phyloP scores from a whole-genome alignment of 2,329 filamentous ascomycete genomes.

The Sporothrix sp. region DNA sequence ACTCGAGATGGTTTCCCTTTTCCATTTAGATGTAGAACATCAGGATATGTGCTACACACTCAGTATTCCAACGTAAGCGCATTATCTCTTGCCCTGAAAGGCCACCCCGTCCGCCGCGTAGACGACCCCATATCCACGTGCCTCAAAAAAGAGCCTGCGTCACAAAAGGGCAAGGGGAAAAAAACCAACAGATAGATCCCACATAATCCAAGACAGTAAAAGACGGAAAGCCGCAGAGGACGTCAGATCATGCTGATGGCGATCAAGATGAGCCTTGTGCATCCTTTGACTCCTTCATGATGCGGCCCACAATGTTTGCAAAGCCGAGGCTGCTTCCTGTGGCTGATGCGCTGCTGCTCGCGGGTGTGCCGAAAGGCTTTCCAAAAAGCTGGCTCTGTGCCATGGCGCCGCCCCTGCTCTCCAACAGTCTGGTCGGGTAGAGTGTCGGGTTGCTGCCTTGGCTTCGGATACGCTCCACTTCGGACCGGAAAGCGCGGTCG shows the following conservation, averaged over 20 bases:
- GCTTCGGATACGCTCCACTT: conserved; percentile 60
- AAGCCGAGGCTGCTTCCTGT: neutral
- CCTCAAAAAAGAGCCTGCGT: too few species aligned
- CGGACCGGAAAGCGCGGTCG: conserved; percentile 74
- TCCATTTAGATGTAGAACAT: too few species aligned
- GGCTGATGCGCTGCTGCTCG: neutral
- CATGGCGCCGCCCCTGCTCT: neutral
- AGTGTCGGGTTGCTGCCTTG: conserved; percentile 31
- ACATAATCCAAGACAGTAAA: neutral
- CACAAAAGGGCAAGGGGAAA: too few species aligned
- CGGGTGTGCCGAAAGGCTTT: neutral
- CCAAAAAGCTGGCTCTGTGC: neutral
- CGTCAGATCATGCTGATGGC: neutral
- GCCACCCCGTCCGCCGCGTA: too few species aligned
- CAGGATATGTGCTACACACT: too few species aligned
- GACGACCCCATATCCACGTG: too few species aligned
- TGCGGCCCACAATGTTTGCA: neutral
- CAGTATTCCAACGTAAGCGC: too few species aligned
- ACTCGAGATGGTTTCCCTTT: too few species aligned
- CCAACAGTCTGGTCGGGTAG: conserved; percentile 38
- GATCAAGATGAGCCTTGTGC: neutral
- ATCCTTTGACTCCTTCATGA: neutral
- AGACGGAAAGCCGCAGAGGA: neutral
- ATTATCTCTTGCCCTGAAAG: too few species aligned
- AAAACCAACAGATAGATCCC: too few species aligned